phyloP scores from a whole-genome alignment of 2,329 filamentous ascomycete species.

The Polychaeton citri region DNA sequence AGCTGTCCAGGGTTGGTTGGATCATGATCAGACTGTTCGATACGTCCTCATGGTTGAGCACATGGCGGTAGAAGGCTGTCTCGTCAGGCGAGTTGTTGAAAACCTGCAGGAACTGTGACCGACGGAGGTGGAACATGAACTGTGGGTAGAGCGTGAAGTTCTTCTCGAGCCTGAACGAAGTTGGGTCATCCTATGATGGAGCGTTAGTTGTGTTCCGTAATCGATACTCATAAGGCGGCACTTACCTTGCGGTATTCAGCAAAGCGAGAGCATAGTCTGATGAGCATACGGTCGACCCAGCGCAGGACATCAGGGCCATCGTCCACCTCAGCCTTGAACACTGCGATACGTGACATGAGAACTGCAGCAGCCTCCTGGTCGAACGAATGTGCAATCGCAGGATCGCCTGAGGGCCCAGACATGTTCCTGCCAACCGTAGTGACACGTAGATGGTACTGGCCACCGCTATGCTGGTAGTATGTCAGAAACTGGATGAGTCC shows the following conservation, averaged over 20 bases:
- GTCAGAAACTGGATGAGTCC: slow-evolving; percentile 97
- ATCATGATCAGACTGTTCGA: slow-evolving; percentile 98
- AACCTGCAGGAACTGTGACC: slow-evolving; percentile 94
- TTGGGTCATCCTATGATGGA: slow-evolving; percentile 74
- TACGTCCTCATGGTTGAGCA: slow-evolving; percentile 93
- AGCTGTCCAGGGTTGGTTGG: slow-evolving; percentile 91
- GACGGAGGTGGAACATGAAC: slow-evolving; percentile 98
- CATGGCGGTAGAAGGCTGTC: slow-evolving; percentile 96
- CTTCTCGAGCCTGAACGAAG: slow-evolving; percentile 92
- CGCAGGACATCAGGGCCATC: slow-evolving; percentile 95
- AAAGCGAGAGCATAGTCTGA: slow-evolving; percentile 88
- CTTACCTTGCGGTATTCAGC: slow-evolving; percentile 77
- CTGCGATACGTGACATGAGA: slow-evolving; percentile 96
- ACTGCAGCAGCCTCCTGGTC: slow-evolving; percentile 96
- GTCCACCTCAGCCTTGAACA: slow-evolving; percentile 97
- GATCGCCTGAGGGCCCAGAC: slow-evolving; percentile 86
- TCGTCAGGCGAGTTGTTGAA: slow-evolving; percentile 99
- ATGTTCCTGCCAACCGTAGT: slow-evolving; percentile 86
- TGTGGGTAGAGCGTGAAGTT: slow-evolving; percentile 98
- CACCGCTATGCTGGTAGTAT: slow-evolving; percentile 95
- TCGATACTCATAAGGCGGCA: too few species aligned
- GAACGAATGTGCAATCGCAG: slow-evolving; percentile 89
- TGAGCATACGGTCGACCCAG: slow-evolving; percentile 98
- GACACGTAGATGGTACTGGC: slow-evolving; percentile 89
- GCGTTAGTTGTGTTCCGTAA: too few species aligned